A percentile compares a stretch with the other conserved stretches of the same genome.
These are phyloP conservation scores for Saksenaea oblongispora DNA, from an alignment of 371 early-diverging fungal genomes.

Conservation along the genomic window DNA sequence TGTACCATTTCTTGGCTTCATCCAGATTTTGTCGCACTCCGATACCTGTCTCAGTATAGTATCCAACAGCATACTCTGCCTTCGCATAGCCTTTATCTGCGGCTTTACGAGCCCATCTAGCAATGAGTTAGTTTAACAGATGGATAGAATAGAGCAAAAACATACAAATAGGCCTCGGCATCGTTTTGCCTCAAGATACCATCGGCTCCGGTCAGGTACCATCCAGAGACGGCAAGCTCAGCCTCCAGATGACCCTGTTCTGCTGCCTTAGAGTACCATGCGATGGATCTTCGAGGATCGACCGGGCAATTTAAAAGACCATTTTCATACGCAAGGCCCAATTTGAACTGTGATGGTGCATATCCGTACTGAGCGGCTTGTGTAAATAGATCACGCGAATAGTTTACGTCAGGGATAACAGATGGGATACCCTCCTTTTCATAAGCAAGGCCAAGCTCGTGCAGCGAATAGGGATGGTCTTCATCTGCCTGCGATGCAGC, in stretches of 20 bases:
- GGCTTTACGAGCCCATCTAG: constrained; percentile 79
- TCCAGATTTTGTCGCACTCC: constrained; percentile 69
- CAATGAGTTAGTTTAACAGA: background rate
- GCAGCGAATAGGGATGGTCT: constrained; percentile 90
- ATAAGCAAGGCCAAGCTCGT: constrained; percentile 89
- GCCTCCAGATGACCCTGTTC: constrained; percentile 84
- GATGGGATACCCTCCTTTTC: constrained; percentile 81
- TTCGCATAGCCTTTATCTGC: constrained; percentile 82
- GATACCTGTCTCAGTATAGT: constrained; percentile 81
- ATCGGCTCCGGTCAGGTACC: constrained; percentile 89
- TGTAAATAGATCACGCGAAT: constrained; percentile 88
- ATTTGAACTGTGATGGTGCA: constrained; percentile 89
- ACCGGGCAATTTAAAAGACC: constrained; percentile 87
- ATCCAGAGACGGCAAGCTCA: constrained; percentile 85
- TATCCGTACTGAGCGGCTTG: constrained; percentile 94
- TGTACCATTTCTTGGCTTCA: constrained; percentile 80
- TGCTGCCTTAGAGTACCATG: constrained; percentile 95
- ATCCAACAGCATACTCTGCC: constrained; percentile 91
- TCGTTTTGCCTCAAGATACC: constrained; percentile 80
- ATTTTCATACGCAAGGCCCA: constrained; percentile 95
- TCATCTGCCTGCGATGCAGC: constrained; percentile 88
- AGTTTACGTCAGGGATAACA: constrained; percentile 79
- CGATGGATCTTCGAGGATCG: constrained; percentile 90
- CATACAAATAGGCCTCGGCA: constrained; percentile 72
- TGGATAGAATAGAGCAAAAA: background rate